phyloP scores from a whole-genome alignment of 2,329 filamentous ascomycete genomes.

The Colletotrichum sp. region DNA sequence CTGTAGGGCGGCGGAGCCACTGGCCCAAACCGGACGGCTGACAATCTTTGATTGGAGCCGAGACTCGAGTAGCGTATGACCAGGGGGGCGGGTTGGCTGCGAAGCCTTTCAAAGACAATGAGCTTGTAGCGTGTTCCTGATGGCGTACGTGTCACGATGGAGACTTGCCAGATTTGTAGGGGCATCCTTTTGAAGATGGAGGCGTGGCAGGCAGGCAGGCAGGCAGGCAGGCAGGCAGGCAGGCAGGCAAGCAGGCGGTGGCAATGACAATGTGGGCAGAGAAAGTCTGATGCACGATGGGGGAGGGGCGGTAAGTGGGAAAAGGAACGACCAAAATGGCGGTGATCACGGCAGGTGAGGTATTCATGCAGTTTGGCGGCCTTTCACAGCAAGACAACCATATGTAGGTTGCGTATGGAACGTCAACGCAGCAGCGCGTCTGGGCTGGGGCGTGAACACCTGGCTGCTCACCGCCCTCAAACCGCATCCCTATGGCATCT shows the following conservation, averaged over 20 bases:
- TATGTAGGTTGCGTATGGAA: not conserved
- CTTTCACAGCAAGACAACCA: not conserved
- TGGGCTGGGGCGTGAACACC: not conserved
- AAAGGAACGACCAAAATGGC: not conserved
- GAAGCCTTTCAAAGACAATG: not conserved
- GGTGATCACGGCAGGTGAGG: not conserved
- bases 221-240: not conserved
- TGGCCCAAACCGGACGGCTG: conserved; percentile 20
- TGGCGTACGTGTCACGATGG: not conserved
- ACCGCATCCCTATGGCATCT: not conserved
- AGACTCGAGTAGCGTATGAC: not conserved
- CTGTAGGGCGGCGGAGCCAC: not conserved
- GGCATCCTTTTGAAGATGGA: not conserved
- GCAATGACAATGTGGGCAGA: not conserved
- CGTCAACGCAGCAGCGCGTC: not conserved
- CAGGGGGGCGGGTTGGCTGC: not conserved
- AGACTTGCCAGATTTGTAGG: not conserved
- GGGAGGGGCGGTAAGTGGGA: not conserved
- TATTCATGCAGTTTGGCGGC: not conserved
- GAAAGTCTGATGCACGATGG: not conserved
- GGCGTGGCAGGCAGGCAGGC: not conserved
- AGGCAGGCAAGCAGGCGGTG: not conserved
- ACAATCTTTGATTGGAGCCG: conserved; percentile 18
- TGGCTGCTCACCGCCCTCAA: not conserved
- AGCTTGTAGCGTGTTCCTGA: not conserved